These are phyloP conservation scores for Baorangia bicolor DNA, from an alignment of 768 basidiomycete genomes.

Conservation along the genomic window DNA sequence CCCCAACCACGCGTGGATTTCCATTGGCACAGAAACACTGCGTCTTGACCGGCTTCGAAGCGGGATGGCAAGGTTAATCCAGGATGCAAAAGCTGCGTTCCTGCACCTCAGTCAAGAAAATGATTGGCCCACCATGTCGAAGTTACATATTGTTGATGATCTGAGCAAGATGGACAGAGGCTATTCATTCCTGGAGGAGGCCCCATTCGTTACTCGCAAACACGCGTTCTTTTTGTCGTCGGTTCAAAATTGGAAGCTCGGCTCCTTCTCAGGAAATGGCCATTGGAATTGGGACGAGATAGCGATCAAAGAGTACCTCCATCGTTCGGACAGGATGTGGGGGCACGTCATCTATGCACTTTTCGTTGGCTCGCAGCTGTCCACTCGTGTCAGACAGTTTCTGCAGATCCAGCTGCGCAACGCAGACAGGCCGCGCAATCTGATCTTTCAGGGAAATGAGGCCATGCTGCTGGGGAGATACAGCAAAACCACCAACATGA, in stretches of 20 bases:
- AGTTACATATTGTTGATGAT: neutral
- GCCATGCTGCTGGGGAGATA: neutral
- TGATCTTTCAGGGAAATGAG: too few species aligned
- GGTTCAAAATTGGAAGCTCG: neutral
- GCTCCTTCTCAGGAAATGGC: neutral
- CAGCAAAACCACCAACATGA: neutral
- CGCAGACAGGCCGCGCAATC: neutral
- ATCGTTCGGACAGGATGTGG: neutral
- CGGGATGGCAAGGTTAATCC: too few species aligned
- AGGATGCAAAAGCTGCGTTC: neutral
- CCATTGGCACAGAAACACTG: neutral
- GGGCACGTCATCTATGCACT: neutral
- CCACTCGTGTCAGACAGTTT: neutral
- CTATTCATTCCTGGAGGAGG: conserved; percentile 1
- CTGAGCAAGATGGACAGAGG: neutral
- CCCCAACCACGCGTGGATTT: neutral
- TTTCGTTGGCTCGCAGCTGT: neutral
- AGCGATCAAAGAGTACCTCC: neutral
- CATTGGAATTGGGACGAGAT: neutral
- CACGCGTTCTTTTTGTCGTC: neutral
- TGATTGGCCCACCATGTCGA: neutral
- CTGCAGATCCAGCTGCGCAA: neutral
- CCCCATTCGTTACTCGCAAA: neutral
- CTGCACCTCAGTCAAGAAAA: neutral
- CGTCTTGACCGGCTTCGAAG: neutral